Evolutionary conservation across 495 filamentous ascomycete genomes (phyloP), one percentile per base, ranked within the genome.

Genomic region (Annulohypoxylon maeteangense): DNA sequence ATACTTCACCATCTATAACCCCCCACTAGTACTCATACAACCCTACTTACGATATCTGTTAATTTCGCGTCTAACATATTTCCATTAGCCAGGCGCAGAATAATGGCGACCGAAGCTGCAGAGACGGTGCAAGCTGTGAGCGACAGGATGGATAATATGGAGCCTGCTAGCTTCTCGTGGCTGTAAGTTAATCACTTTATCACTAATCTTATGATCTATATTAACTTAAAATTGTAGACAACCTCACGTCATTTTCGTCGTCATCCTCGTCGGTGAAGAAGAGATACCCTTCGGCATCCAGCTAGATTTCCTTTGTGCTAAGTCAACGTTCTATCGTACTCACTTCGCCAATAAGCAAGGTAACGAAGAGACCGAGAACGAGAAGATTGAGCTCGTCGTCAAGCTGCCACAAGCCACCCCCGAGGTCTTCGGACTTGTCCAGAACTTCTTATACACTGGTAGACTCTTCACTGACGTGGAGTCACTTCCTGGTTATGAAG

Each of bases 251-350:
- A 77, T 84, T 20, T 86, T 87, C 56, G 83, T 83, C 40, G 84
- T 87, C 32, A 75, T 83, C 60, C 71, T 87, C 1, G 81, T 87
- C 29, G 85, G 86, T n/a, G 73, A 79, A 12, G 78, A 86, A 0
- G 81, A 84, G 54, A 67, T 65, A 5, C 82, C 85, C n/a, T 87
- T 83, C 27, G 85, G 83, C 20, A 83, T 87, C 57, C 86, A 87
- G 65, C 85, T 84, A 57, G 84, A 87, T 68, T 85, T 86, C 61
- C 80, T 87, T 12, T 82, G 80, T 40, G 76, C 81, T 16, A 85
- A 85, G 56, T 86, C 84, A 0, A 67, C 82, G 4, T 82, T 75
- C 63, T 87, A 83, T 68, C 78, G 72, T 5, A 57, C 78, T 8
- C 75, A 78, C 44, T 87, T 87, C 47, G 68, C 70, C n/a, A 75